Base-by-base conservation (phyloP, 1,284 basidiomycete genomes). In the Papiliotrema fonsecae region DNA sequence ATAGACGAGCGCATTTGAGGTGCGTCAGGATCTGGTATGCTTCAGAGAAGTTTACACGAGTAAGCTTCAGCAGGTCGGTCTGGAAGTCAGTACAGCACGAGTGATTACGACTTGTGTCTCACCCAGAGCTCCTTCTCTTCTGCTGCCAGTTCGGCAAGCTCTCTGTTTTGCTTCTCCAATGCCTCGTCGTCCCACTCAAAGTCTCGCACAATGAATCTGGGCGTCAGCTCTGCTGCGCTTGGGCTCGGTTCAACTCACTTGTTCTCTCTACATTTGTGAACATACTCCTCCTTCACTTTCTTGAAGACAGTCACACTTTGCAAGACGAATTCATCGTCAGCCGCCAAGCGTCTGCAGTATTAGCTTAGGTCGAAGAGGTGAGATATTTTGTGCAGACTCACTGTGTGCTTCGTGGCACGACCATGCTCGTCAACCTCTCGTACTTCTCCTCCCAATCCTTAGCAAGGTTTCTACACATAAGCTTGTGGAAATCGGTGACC, bases 121-220 rank as follows among this genome's bases (percentile, higher is more conserved):
- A 93, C 92, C 96, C 96, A 98, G 47, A 97, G 84, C 69, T 99
- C 93, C 76, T 91, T 94, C 78, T 98, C 96, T 39, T 91, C 88
- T 7, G 81, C 80, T 57, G 87, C 85, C 2, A 93, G 84, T 28
- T 80, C 78, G 26, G 83, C 82, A 11, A 97, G 76, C 51, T 97
- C 93, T 67, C 87, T 81, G 57, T 81, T 79, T 67, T 94, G 88
- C 72, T 86, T 89, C 55, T 79, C 79, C n/a, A 92, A 79, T 47
- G 85, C 82, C 34, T 85, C 83, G 67, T 93, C 87, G 36, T 94
- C 89, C 73, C 82, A 98, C n/a, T 80, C 80, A 69, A 97, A 99
- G 59, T 99, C 96, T 24, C 96, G 84, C 9, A 93, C 83, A 51
- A 90, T 84, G 76, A 90, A 98, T 67, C 89, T 80, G 52, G 75